These are phyloP conservation scores for Plasmodium falciparum DNA, from an alignment of 169 alveolate genomes.

Conservation along the genomic window DNA sequence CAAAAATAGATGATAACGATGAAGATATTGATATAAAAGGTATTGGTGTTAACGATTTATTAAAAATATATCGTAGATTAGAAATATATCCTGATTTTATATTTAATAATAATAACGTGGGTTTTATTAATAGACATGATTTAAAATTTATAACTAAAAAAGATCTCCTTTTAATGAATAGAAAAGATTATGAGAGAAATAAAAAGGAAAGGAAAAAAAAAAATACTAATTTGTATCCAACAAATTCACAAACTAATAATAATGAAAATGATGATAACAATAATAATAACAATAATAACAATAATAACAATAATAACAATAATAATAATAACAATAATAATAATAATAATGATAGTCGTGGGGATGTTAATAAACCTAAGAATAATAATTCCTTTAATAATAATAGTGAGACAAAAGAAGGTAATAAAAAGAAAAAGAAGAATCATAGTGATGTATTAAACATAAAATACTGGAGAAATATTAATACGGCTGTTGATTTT, in stretches of 20 bases:
- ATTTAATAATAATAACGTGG: conserved; percentile 15
- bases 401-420: not conserved
- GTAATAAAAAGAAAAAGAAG: conserved; percentile 8
- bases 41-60: conserved; percentile 46
- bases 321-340: not conserved
- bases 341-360: not conserved
- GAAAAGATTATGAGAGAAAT: conserved; percentile 17
- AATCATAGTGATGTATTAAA: conserved; percentile 30
- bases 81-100: conserved; percentile 58
- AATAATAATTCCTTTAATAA: not conserved
- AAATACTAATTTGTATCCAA: not conserved
- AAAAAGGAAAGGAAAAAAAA: conserved; percentile 10
- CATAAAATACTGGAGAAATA: conserved; percentile 68
- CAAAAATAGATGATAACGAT: conserved; percentile 39
- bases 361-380: not conserved
- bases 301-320: not conserved
- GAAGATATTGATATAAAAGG: conserved; percentile 53
- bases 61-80: conserved; percentile 28
- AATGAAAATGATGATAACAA: not conserved
- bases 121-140: conserved; percentile 40
- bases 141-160: conserved; percentile 8
- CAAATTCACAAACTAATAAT: not conserved
- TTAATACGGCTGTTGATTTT: conserved; percentile 58
- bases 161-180: conserved; percentile 32
- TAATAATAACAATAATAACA: not conserved